Percentiles rank a stretch among this genome's conserved stretches.
phyloP scores from a whole-genome alignment of 2,329 filamentous ascomycete genomes.

The Aspergillus glaucus region DNA sequence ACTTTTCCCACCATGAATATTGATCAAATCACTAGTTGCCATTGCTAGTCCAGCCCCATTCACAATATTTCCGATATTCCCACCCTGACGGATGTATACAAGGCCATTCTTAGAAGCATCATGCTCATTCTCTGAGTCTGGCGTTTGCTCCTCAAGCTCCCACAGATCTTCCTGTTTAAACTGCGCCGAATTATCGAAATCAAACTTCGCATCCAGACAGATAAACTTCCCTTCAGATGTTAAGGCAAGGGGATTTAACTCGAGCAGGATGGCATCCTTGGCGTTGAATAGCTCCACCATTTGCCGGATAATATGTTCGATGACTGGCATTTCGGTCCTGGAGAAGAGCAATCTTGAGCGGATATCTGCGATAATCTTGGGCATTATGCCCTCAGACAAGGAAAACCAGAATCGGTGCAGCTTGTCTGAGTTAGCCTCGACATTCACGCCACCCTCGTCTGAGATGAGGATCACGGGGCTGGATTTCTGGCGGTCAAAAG shows the following conservation, averaged over 20 bases:
- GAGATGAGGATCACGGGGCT: constrained; percentile 36
- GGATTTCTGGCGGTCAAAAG: constrained; percentile 39
- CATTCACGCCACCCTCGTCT: constrained; percentile 24
- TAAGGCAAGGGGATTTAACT: constrained; percentile 35
- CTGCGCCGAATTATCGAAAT: constrained; percentile 45
- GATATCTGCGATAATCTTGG: constrained; percentile 17
- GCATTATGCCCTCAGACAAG: constrained; percentile 18
- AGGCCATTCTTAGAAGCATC: constrained; percentile 32
- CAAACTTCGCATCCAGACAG: constrained; percentile 37
- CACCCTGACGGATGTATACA: constrained; percentile 25
- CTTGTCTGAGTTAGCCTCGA: constrained; percentile 21
- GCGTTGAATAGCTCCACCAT: constrained; percentile 34
- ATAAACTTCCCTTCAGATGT: constrained; percentile 25
- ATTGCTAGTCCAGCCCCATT: constrained; percentile 32
- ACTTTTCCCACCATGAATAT: constrained; percentile 19
- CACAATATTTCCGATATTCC: constrained; percentile 28
- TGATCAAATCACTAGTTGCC: constrained; percentile 29
- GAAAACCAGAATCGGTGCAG: constrained; percentile 23
- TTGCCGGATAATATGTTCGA: constrained; percentile 26
- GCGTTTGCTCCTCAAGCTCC: constrained; percentile 18
- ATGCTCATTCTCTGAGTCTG: constrained; percentile 26
- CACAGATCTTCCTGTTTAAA: constrained; percentile 40
- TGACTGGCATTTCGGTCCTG: constrained; percentile 14
- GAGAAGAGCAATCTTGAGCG: constrained; percentile 20
- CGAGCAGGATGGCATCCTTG: constrained; percentile 44